Evolutionary conservation across 176 grass and related monocot species (phyloP), one percentile per base, ranked within the genome.

Genomic region (Zoysia pacifica): DNA sequence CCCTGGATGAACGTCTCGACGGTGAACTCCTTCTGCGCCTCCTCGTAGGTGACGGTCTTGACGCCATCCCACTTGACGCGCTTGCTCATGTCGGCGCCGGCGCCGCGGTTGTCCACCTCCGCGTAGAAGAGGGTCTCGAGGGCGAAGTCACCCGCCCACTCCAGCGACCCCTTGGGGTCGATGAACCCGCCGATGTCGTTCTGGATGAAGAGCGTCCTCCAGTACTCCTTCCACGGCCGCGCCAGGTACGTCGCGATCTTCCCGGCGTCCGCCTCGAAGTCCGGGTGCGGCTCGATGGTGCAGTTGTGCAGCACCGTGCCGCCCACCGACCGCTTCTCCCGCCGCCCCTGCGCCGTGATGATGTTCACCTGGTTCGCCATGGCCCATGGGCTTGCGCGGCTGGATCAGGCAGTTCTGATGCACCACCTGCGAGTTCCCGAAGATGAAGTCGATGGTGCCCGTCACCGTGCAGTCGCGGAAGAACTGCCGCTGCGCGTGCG

Each of bases 191-290:
- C 95, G 3, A 98, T 77, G 58, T 93, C 83, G 80, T 89, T 91
- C 74, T 98, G 92, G 77, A 98, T 68, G 81, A 70, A 82, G 18
- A 98, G 54, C 18, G 95, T 94, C 28, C 95, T 48, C 5, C 92
- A 98, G 83, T 84, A 98, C 41, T 89, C 83, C 88, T 91, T 98
- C 95, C 95, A 98, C 0, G 95, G 95, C 6, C 95, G 72, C 2
- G 92, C 92, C 6, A 98, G 90, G 92, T 94, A 98, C 4, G 82
- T 90, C 14, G 19, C 20, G 43, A 92, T 81, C 83, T 67, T 89
- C 40, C 69, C 72, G 36, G 82, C 69, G 9, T 43, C 47, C 1
- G 73, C 52, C 53, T 61, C 65, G 56, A 89, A 88, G 28, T 83
- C 62, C 6, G 83, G 62, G 78, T 98, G 92, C 6, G 95, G 66